Evolutionary conservation across 345 rosid genomes (phyloP).

Genomic region (Linum tenue): DNA sequence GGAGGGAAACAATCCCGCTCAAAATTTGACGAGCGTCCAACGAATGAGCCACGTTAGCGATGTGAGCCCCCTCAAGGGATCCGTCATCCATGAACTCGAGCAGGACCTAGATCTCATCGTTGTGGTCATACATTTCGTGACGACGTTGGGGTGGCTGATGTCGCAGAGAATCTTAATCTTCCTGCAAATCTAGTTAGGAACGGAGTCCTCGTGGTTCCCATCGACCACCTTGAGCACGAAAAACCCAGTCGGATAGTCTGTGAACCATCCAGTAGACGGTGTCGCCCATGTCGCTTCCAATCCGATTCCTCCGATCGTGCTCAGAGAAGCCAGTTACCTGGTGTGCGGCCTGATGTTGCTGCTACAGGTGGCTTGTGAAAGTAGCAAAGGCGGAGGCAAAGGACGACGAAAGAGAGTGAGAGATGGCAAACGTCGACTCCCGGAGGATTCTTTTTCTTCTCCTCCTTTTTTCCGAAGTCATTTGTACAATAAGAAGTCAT

Average conservation of each 20-base stretch:
- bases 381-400: constrained; percentile 28
- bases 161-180: constrained; percentile 84
- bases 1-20: constrained; percentile 70
- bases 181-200: constrained; percentile 72
- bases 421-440: constrained; percentile 51
- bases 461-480: too few species aligned
- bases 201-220: constrained; percentile 78
- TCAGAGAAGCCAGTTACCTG: constrained; percentile 34
- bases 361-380: constrained; percentile 2
- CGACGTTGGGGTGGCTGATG: constrained; percentile 76
- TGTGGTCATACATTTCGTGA: constrained; percentile 70
- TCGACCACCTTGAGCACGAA: constrained; percentile 78
- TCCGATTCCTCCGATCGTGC: constrained; percentile 48
- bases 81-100: constrained; percentile 90
- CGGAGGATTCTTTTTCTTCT: constrained; percentile 18
- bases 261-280: constrained; percentile 86
- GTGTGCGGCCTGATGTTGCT: not conserved
- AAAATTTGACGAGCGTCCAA: constrained; percentile 63
- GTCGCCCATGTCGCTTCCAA: constrained; percentile 84
- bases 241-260: constrained; percentile 37
- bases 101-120: constrained; percentile 81
- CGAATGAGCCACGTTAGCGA: constrained; percentile 35
- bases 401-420: constrained; percentile 66
- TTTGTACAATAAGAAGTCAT: too few species aligned
- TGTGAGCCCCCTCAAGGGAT: constrained; percentile 61